Conservation (phyloP, 2,329 filamentous ascomycete genomes). For the Sporothrix humicola region DNA sequence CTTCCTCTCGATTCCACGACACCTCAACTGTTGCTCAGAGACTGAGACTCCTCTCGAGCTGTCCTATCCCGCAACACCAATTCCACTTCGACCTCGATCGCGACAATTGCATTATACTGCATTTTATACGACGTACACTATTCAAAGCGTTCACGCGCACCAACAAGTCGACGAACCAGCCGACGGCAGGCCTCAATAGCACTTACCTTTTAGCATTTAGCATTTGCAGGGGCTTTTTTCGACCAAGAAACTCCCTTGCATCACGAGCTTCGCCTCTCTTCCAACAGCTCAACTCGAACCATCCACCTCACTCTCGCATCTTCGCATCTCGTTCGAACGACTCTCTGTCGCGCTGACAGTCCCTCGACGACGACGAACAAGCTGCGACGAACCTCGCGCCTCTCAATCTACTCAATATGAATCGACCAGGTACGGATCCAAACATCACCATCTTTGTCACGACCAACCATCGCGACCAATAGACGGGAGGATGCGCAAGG, state of each 20-base stretch:
- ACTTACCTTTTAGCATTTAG: neutral
- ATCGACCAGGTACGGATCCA: conserved; percentile 62
- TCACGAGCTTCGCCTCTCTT: neutral
- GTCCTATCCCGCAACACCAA: too few species aligned
- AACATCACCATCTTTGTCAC: too few species aligned
- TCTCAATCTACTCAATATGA: conserved; percentile 53
- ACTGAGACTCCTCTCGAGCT: too few species aligned
- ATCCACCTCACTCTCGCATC: conserved; percentile 4
- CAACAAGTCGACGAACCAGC: too few species aligned
- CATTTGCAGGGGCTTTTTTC: neutral
- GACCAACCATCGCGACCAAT: neutral
- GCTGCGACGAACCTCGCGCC: too few species aligned
- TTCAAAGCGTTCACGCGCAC: too few species aligned
- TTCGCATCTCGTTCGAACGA: neutral
- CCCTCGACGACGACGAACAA: neutral
- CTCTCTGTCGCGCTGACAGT: neutral
- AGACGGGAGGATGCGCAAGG: neutral
- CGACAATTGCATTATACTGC: too few species aligned
- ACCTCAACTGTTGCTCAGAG: too few species aligned
- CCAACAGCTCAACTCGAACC: neutral
- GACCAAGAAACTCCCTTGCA: conserved; percentile 16
- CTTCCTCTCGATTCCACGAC: conserved; percentile 12
- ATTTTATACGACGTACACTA: neutral
- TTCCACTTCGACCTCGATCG: too few species aligned
- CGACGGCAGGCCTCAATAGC: neutral